phyloP scores from a whole-genome alignment of 1,284 basidiomycete genomes.

The Pseudozyma sp. region DNA sequence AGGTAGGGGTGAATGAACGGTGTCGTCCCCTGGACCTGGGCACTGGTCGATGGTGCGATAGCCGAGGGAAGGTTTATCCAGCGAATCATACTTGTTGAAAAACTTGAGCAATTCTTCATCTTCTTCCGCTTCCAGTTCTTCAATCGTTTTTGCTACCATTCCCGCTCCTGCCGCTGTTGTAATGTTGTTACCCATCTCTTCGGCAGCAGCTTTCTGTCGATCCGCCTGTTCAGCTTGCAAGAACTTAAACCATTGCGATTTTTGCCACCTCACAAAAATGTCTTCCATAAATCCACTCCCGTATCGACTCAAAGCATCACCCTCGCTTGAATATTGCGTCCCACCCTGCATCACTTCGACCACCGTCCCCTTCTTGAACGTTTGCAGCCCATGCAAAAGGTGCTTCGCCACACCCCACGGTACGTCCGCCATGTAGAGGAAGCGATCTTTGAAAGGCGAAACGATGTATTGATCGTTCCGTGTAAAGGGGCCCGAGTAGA shows the following conservation, averaged over 20 bases:
- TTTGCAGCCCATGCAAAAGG: conserved; percentile 45
- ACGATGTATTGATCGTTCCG: conserved; percentile 68
- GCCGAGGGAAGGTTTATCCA: conserved; percentile 56
- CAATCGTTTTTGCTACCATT: conserved; percentile 16
- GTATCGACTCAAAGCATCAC: conserved; percentile 37
- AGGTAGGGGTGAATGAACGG: conserved; percentile 53
- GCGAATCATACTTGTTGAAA: conserved; percentile 43
- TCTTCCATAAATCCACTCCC: conserved; percentile 40
- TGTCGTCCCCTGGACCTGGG: conserved; percentile 61
- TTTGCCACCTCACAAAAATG: conserved; percentile 49
- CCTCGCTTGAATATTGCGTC: conserved; percentile 29
- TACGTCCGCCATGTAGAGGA: conserved; percentile 62
- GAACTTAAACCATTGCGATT: conserved; percentile 49
- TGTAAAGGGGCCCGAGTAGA: conserved; percentile 62
- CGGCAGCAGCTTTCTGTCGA: conserved; percentile 20
- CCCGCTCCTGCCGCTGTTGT: conserved; percentile 10
- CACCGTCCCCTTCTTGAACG: conserved; percentile 46
- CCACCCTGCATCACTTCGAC: conserved; percentile 42
- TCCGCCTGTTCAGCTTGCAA: conserved; percentile 28
- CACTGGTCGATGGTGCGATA: conserved; percentile 66
- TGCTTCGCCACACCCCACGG: conserved; percentile 55
- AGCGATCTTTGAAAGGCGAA: conserved; percentile 62
- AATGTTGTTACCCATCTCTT: conserved; percentile 18
- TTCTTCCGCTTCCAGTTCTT: conserved; percentile 49
- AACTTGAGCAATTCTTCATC: conserved; percentile 39